Base-by-base conservation (phyloP, 2,329 filamentous ascomycete species). In the Pleurostoma richardsiae region DNA sequence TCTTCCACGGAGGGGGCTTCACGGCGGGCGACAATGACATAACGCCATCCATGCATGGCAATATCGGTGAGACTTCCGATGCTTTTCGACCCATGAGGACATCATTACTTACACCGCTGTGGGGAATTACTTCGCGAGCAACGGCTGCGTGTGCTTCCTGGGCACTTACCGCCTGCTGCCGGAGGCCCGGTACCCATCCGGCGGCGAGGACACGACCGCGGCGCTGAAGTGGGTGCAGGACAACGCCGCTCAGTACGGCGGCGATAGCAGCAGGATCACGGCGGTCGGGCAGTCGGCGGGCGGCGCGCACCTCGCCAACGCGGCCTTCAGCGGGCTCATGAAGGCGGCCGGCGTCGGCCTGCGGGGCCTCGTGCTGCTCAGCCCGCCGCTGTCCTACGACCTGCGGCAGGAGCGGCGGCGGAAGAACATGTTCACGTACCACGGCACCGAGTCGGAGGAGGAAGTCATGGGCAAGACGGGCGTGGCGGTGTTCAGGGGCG, bases 141-240 rank as follows among this genome's bases (percentile, higher is more conserved):
- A 59, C 48, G 54, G 45, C 40, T 53, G 47, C 45, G 50, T 59
- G 49, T 57, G 57, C 41, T 56, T 54, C 48, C 54, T 54, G 2
- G 44, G 50, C 33, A 62, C 49, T 7, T 58, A 61, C 40, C 49
- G 52, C 40, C 46, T 54, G 26, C 33, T 54, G 26, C 48, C 52
- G 31, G 54, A 49, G 2, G 53, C 52, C 6, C 48, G 49, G 41
- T 50, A 49, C 45, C 53, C 52, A 6, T 40, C 51, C 10, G 53
- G 53, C 4, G 53, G 48, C 41, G 44, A 53, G 39, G 53, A 55
- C 36, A 45, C 49, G 8, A 8, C 49, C 3, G 41, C 41, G 8
- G 43, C 53, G 3, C 43, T 55, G 30, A 30, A 42, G 10, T 55
- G 54, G 54, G 44, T 57, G 7, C 53, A 50, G 43, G 41, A 47